Base-by-base conservation (phyloP, 768 basidiomycete genomes). In the Kwoniella bestiolae region DNA sequence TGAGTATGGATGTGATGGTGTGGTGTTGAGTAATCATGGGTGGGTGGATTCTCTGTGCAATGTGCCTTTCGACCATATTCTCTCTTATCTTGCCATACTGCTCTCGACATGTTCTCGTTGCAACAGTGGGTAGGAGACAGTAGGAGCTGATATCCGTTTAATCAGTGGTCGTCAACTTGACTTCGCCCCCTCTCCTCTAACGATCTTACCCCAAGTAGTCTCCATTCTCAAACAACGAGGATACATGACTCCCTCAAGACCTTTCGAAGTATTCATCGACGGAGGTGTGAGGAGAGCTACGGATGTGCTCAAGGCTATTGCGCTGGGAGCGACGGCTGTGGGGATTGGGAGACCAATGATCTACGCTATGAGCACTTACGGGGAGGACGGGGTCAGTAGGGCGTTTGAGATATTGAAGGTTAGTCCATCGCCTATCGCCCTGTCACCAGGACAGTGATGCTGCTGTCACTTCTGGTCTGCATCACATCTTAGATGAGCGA, bases 211-310 rank as follows among this genome's bases (percentile, higher is more conserved):
- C 2, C 91, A 93, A 76, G 92, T 94, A 23, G 89, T 91, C 31
- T 83, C 82, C 31, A 87, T 89, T 65, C 85, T 98, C 23, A 86
- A 86, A 66, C 85, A 79, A 84, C 77, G 89, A 1, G 81, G 91
- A 41, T 83, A 84, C 25, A 91, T 91, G 81, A 65, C 51, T 59
- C 70, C 70, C 41, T 46, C 67, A 25, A 50, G 60, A 21, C 90
- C 91, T 51, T 85, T 98, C 83, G 88, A 92, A 75, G 83, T 98
- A 32, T 91, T 90, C 74, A 86, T 93, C 12, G 95, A 99, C 74
- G 95, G 95, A n/a, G 96, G 95, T 60, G 92, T 97, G 7, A 85
- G 94, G 53, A 84, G 94, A 38, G 92, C 94, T 1, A 92, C 90
- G 11, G 92, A 95, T 78, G 89, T 94, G 2, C 82, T 95, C 62